Evolutionary conservation across 2,329 filamentous ascomycete species (phyloP), one percentile per base, ranked within the genome.

Genomic region (Colletotrichum sansevieriae): DNA sequence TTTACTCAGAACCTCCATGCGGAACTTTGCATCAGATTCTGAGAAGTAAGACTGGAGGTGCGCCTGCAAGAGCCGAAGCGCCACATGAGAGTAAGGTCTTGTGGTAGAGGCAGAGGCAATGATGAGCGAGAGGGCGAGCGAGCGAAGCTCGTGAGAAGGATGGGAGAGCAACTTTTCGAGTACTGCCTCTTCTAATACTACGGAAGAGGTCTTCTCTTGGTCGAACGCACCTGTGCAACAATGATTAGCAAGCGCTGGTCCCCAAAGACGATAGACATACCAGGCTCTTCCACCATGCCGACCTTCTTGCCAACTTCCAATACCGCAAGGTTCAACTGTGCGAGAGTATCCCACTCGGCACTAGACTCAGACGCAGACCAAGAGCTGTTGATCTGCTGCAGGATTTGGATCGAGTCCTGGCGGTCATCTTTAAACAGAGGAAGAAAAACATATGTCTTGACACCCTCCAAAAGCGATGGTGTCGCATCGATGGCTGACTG

Each of bases 1-100:
- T 70, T 92, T 87, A 25, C 90, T 89, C 29, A 95, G 84, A 2
- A 97, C 85, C 73, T 97, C 93, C 66, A 95, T 91, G 65, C 96
- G 89, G 72, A 95, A 92, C 74, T 95, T 94, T 6, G 95, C 90
- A 76, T 98, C 94, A 0, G 92, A 90, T 71, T 98, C 95, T 3
- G 93, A 89, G 76, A 97, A 91, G 71, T 95, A 89, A 15, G 90
- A 87, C 1, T 87, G 85, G 3, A 98, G 80, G 67, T 93, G 89
- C 39, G 82, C 83, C 61, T 85, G 85, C 2, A 98, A 81, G 12
- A 91, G 84, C 3, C 80, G 77, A 3, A 98, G 83, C 0, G 90
- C 86, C 10, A 82, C 84, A 0, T 80, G 74, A 0, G 90, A 90
- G 60, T 97, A 90, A 1, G 94, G 91, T 60, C 88, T 89, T 3